A percentile compares a stretch with the other conserved stretches of the same genome.
These are phyloP conservation scores for Bacterosira constricta DNA, from an alignment of 108 stramenopile species.

Conservation along the genomic window DNA sequence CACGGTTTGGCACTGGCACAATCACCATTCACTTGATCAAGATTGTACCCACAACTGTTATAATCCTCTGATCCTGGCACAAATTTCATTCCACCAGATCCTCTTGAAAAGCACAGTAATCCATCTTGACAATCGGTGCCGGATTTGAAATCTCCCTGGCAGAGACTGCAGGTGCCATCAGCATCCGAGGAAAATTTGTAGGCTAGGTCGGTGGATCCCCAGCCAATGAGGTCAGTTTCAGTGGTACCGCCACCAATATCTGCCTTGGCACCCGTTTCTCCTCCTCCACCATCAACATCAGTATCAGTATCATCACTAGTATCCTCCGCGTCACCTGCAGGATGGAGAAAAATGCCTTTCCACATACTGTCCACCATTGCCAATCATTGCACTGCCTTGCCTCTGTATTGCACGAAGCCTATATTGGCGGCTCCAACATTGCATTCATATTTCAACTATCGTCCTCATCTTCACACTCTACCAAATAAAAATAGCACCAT, in stretches of 20 bases:
- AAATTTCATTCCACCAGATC: conserved; percentile 24
- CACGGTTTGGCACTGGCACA: too few species aligned
- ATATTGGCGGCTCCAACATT: neutral
- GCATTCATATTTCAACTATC: neutral
- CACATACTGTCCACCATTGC: conserved; percentile 41
- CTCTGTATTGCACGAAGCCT: conserved; percentile 32
- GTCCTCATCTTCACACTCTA: conserved; percentile 4
- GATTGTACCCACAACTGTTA: too few species aligned
- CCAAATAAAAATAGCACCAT: conserved; percentile 45
- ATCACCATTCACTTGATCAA: too few species aligned
- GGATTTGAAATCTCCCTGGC: conserved; percentile 48
- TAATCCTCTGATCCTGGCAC: conserved; percentile 53
- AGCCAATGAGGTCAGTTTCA: neutral
- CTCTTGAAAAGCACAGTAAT: conserved; percentile 43
- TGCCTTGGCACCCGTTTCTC: neutral
- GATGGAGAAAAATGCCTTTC: conserved; percentile 42
- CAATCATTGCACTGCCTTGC: conserved; percentile 28
- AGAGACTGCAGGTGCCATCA: conserved; percentile 32
- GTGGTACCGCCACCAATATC: neutral
- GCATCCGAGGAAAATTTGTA: conserved; percentile 8
- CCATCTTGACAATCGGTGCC: conserved; percentile 36
- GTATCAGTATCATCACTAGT: neutral
- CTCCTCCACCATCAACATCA: neutral
- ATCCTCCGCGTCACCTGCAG: neutral
- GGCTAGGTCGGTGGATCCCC: conserved; percentile 24